Evolutionary conservation across 345 rosid species (phyloP).

Genomic region (Geranium rotundifolium): DNA sequence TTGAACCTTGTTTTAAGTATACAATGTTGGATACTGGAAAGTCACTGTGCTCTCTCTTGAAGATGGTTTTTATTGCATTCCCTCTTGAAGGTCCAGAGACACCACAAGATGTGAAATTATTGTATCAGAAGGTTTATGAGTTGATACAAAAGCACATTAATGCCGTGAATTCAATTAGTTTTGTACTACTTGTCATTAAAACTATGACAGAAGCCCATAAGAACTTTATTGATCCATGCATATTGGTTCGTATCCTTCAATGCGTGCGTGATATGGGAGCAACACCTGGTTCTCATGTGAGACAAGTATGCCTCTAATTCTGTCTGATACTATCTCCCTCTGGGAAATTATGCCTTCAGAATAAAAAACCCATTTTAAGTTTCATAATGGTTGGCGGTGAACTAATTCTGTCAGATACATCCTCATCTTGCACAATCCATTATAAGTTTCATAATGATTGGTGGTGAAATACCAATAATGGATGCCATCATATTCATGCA

Average conservation of each 20-base stretch:
- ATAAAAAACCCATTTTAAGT: no score
- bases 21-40: conserved; percentile 92
- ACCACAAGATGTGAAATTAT: conserved; percentile 58
- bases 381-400: no score
- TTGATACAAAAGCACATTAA: conserved; percentile 76
- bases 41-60: conserved; percentile 84
- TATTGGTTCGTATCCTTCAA: conserved; percentile 77
- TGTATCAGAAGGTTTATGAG: conserved; percentile 84
- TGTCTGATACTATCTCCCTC: neutral
- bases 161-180: conserved; percentile 62
- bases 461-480: no score
- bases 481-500: no score
- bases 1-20: conserved; percentile 93
- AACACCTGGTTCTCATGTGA: conserved; percentile 62
- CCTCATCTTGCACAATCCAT: no score
- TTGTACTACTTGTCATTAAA: conserved; percentile 83
- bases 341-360: neutral
- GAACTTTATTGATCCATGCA: conserved; percentile 57
- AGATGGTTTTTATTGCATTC: conserved; percentile 86
- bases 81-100: conserved; percentile 65
- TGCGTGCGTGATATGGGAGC: conserved; percentile 93
- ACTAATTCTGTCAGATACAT: no score
- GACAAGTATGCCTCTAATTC: conserved; percentile 48
- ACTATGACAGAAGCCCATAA: conserved; percentile 87
- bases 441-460: no score